Evolutionary conservation across 2,329 filamentous ascomycete species (phyloP).

Genomic region (Fusarium bulbicola): DNA sequence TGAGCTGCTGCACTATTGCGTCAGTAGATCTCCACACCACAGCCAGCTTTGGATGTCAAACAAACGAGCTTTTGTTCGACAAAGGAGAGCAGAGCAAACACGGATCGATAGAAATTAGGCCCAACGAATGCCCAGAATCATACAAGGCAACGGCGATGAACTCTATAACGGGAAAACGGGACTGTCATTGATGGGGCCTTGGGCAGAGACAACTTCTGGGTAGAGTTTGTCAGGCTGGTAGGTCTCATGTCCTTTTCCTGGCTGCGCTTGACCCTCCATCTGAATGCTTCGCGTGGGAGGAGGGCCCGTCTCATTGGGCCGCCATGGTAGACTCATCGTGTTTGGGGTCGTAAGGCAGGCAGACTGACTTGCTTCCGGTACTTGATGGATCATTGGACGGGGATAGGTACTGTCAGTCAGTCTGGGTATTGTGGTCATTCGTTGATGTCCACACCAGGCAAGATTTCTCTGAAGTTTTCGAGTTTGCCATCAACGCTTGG

Average conservation of each 20-base stretch:
- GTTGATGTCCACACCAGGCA: not conserved
- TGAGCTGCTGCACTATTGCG: constrained; percentile 43
- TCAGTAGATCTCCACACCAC: constrained; percentile 38
- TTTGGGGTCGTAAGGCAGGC: constrained; percentile 29
- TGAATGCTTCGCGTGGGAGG: constrained; percentile 38
- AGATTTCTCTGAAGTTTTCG: not conserved
- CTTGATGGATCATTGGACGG: constrained; percentile 18
- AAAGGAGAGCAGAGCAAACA: constrained; percentile 7
- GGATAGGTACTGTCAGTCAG: not conserved
- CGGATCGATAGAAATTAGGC: constrained; percentile 5
- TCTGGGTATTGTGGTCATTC: constrained; percentile 2
- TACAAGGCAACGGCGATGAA: not conserved
- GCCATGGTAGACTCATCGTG: constrained; percentile 35
- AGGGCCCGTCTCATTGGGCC: constrained; percentile 37
- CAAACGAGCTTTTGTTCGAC: constrained; percentile 21
- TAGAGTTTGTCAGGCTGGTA: constrained; percentile 29
- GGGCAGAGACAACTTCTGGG: constrained; percentile 26
- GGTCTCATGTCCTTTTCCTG: constrained; percentile 41
- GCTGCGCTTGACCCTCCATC: constrained; percentile 41
- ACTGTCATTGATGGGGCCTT: constrained; percentile 15
- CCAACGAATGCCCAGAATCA: constrained; percentile 5
- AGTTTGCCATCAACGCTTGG: not conserved
- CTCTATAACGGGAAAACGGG: constrained; percentile 3
- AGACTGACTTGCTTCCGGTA: constrained; percentile 24
- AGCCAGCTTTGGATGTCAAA: constrained; percentile 25